Conservation (phyloP, 2,329 filamentous ascomycete genomes). For the Gnomoniopsis sp. region DNA sequence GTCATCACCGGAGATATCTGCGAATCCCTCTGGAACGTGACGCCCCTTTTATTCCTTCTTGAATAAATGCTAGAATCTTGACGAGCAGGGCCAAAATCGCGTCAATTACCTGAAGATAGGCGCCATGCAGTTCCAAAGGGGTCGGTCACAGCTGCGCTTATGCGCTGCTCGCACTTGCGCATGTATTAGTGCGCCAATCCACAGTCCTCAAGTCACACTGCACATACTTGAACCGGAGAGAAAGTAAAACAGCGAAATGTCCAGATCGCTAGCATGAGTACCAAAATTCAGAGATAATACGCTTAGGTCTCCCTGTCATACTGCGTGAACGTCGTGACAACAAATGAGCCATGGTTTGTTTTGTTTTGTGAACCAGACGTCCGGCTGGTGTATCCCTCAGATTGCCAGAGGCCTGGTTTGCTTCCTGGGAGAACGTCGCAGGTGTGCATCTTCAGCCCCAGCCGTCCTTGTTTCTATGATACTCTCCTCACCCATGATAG, state of each 20-base stretch:
- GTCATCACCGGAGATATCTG: too few relatives aligned
- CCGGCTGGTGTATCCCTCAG: background rate
- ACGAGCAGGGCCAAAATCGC: too few relatives aligned
- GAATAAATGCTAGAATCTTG: too few relatives aligned
- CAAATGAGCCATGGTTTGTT: background rate
- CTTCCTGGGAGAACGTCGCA: conserved; percentile 19
- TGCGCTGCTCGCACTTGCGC: too few relatives aligned
- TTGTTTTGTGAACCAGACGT: background rate
- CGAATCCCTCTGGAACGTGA: too few relatives aligned
- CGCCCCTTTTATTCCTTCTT: too few relatives aligned
- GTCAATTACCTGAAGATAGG: too few relatives aligned
- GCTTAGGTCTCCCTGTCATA: background rate
- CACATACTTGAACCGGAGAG: background rate
- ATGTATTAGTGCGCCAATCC: too few relatives aligned
- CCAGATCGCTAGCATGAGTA: conserved; percentile 4
- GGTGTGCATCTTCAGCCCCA: conserved; percentile 6
- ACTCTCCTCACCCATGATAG: conserved; percentile 21
- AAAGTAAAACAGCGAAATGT: background rate
- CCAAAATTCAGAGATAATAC: background rate
- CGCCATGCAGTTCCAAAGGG: too few relatives aligned
- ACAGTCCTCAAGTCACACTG: too few relatives aligned
- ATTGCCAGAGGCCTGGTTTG: conserved; percentile 3
- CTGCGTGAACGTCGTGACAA: background rate
- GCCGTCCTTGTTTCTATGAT: conserved; percentile 16
- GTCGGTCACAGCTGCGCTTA: too few relatives aligned